Conservation (phyloP, 345 rosid genomes). For the Bruguiera gymnorhiza region DNA sequence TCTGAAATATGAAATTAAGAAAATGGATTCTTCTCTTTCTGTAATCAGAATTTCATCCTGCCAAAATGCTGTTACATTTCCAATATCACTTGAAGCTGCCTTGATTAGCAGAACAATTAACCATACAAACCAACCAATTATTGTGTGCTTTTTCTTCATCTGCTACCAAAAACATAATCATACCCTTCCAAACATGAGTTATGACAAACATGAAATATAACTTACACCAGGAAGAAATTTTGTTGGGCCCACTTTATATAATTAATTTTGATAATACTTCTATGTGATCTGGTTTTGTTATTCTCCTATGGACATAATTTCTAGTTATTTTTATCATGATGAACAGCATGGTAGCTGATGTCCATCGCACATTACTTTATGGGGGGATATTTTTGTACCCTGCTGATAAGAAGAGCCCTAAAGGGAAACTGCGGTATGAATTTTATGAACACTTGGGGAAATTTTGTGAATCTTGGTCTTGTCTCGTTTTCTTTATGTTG, state of each 20-base stretch:
- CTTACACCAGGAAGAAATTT: too few relatives aligned
- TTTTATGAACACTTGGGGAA: neutral
- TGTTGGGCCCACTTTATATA: neutral
- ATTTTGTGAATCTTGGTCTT: neutral
- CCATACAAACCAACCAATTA: too few relatives aligned
- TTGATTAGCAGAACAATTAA: too few relatives aligned
- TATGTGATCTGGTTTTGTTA: neutral
- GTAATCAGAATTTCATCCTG: too few relatives aligned
- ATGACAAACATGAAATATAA: too few relatives aligned
- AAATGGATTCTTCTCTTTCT: too few relatives aligned
- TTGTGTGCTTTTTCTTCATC: too few relatives aligned
- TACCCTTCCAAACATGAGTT: too few relatives aligned
- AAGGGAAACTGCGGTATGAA: conserved; percentile 86
- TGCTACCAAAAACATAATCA: too few relatives aligned
- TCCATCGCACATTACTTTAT: conserved; percentile 91
- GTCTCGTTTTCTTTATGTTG: neutral
- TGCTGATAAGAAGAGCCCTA: conserved; percentile 90
- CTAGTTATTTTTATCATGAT: conserved; percentile 2
- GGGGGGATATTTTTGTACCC: conserved; percentile 98
- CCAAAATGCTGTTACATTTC: too few relatives aligned
- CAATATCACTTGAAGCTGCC: too few relatives aligned
- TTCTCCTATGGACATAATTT: conserved; percentile 2
- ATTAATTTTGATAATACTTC: neutral
- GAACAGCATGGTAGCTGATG: conserved; percentile 96
- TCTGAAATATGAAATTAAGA: too few relatives aligned